These are phyloP conservation scores for Anthoceros angustus DNA, from an alignment of 225 moss, liverwort and hornwort genomes.

Conservation along the genomic window DNA sequence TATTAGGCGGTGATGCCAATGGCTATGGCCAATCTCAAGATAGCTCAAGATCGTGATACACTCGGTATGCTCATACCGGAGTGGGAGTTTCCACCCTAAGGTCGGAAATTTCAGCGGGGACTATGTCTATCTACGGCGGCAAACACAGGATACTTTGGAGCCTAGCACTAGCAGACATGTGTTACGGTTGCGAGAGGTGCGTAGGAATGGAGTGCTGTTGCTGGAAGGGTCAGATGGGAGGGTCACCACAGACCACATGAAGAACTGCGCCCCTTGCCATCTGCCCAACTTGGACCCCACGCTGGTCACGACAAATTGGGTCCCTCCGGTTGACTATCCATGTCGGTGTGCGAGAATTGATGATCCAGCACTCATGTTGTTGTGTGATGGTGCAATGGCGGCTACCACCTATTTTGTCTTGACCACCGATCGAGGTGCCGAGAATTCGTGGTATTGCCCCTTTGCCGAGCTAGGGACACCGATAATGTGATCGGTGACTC, in stretches of 20 bases:
- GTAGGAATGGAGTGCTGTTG: background rate
- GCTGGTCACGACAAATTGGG: background rate
- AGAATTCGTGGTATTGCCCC: no score
- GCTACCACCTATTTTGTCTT: background rate
- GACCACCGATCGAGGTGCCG: background rate
- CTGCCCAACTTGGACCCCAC: background rate
- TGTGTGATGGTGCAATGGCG: background rate
- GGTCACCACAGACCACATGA: background rate
- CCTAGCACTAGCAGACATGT: background rate
- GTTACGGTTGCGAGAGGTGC: background rate
- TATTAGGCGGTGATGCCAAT: background rate
- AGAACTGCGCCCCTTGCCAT: no score
- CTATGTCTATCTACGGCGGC: background rate
- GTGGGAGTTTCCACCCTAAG: background rate
- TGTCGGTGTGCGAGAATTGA: background rate
- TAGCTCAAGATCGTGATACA: background rate
- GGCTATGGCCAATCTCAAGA: background rate
- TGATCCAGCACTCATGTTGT: no score
- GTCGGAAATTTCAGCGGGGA: no score
- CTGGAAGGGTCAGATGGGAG: background rate
- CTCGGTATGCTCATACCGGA: background rate
- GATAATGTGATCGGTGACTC: no score
- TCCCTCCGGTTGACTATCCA: background rate
- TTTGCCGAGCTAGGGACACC: no score
- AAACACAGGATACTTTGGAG: background rate